Conservation (phyloP, 192 early-diverging fungal species). For the Coemansia umbellata region DNA sequence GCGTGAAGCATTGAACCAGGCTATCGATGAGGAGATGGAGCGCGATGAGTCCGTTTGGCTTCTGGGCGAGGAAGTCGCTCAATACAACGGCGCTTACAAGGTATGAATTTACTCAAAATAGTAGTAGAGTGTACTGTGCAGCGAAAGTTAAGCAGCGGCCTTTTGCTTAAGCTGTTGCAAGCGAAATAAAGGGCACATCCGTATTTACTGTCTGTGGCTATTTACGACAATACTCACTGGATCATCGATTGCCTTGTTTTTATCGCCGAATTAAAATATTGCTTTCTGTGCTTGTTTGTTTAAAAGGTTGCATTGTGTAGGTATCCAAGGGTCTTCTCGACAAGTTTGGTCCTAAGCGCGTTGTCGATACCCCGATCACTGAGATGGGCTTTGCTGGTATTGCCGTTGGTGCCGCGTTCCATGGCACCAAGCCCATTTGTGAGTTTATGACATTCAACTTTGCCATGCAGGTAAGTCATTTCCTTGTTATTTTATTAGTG, state of each 20-base stretch:
- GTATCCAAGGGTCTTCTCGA: conserved; percentile 95
- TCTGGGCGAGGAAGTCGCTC: conserved; percentile 96
- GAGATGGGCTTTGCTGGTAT: conserved; percentile 98
- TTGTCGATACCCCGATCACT: conserved; percentile 98
- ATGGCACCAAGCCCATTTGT: conserved; percentile 93
- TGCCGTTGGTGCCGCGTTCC: conserved; percentile 90
- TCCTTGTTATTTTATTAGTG: no score
- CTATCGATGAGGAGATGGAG: conserved; percentile 96
- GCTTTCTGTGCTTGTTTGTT: background rate
- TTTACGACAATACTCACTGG: no score
- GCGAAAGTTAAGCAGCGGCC: no score
- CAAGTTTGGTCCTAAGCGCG: conserved; percentile 95
- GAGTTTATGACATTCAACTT: conserved; percentile 99
- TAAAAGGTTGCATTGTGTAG: conserved; percentile 45
- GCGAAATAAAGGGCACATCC: no score
- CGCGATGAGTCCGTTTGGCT: conserved; percentile 88
- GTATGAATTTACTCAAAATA: conserved; percentile 47
- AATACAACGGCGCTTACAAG: conserved; percentile 99
- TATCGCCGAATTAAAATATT: no score
- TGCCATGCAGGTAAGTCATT: conserved; percentile 84
- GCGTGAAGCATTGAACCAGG: conserved; percentile 94
- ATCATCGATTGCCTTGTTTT: no score
- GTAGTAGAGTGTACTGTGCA: no score
- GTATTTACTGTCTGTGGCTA: no score
- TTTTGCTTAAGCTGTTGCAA: no score